phyloP scores from a whole-genome alignment of 2,329 filamentous ascomycete species.

The Epichloe scottii region DNA sequence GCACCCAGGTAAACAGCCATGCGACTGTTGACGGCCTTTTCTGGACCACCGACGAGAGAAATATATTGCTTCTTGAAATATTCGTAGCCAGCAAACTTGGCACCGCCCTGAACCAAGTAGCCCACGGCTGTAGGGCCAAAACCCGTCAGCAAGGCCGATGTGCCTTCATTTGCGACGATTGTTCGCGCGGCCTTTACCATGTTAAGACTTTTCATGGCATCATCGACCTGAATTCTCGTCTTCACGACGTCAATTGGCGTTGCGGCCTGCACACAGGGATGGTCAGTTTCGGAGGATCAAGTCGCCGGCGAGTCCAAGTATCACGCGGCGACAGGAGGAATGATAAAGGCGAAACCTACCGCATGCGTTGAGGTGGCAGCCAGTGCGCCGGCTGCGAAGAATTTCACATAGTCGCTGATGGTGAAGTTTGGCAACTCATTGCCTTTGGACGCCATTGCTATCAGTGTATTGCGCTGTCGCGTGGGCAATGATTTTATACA shows the following conservation, averaged over 20 bases:
- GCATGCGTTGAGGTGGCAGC: slow-evolving; percentile 39
- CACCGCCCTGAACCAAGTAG: slow-evolving; percentile 80
- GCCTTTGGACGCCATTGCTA: slow-evolving; percentile 14
- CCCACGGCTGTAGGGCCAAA: slow-evolving; percentile 76
- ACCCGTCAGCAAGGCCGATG: slow-evolving; percentile 67
- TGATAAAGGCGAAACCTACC: slow-evolving; percentile 19
- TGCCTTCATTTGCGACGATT: slow-evolving; percentile 69
- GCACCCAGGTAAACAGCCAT: slow-evolving; percentile 59
- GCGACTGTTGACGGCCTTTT: slow-evolving; percentile 30
- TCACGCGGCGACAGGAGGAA: not conserved
- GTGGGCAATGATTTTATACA: not conserved
- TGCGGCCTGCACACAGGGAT: slow-evolving; percentile 27
- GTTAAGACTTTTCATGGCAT: slow-evolving; percentile 70
- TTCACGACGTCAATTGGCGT: slow-evolving; percentile 62
- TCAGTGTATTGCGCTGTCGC: not conserved
- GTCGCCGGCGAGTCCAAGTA: not conserved
- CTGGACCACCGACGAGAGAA: slow-evolving; percentile 45
- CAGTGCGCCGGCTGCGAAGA: slow-evolving; percentile 40
- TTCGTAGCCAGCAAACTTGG: slow-evolving; percentile 88
- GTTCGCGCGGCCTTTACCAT: slow-evolving; percentile 68
- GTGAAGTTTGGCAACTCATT: slow-evolving; percentile 28
- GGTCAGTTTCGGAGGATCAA: not conserved
- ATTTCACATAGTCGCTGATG: slow-evolving; percentile 34
- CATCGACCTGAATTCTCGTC: slow-evolving; percentile 84
- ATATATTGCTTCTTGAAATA: slow-evolving; percentile 89